Base-by-base conservation (phyloP, 805 yeast species). In the Candida pini region DNA sequence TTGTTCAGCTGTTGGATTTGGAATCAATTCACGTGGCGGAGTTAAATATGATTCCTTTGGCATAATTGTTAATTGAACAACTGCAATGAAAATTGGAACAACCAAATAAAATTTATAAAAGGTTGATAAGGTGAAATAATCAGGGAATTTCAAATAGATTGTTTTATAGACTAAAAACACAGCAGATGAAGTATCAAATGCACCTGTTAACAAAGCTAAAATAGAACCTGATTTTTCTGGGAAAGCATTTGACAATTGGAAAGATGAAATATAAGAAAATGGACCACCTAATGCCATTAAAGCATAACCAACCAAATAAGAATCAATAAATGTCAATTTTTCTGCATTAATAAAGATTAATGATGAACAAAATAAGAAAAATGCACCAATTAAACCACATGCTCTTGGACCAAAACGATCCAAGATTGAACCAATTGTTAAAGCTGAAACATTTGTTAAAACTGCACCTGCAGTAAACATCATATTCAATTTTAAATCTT, bases 381-480 rank as follows among this genome's bases (percentile, higher is more conserved):
- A 38, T 0, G 78, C 70, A 10, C 78, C 78, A 34, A 71, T 58
- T 18, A 72, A 56, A 5, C 78, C 78, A 52, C 79, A 73, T 15
- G 64, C 60, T 40, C 62, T 63, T 14, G 80, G 80, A 4, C 80
- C 80, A 40, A 54, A 69, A 24, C 56, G 44, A 45, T 73, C 80
- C 38, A 73, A 58, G 3, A 67, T 54, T 34, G 65, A 54, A 13
- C 80, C 80, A 36, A 73, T 72, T 10, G 62, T 45, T 33, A 73
- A 59, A 2, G 78, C 78, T 14, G 76, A 65, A 15, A 71, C 69
- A 48, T 73, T 73, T 30, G 80, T 73, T 27, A 73, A 50, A 24
- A 70, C 74, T 9, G 79, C 80, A 35, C 69, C 80, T 3, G 68
- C 71, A 2, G 78, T 72, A 54, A 73, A 73, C 71, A 73, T 73